Percentiles rank a stretch among this genome's conserved stretches.
These are phyloP conservation scores for Dentiscutata heterogama DNA, from an alignment of 371 early-diverging fungal species.

Conservation along the genomic window DNA sequence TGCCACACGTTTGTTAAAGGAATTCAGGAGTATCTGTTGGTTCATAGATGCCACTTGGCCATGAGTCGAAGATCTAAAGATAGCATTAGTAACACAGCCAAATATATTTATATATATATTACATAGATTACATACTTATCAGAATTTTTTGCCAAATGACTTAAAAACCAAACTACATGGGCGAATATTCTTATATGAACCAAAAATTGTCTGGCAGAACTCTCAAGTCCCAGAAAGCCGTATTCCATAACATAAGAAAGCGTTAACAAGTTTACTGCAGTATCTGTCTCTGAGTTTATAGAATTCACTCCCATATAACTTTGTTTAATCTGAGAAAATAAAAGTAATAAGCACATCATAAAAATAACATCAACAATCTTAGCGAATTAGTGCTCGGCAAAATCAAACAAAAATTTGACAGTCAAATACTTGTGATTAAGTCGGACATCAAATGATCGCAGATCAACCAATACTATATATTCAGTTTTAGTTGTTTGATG, in stretches of 20 bases:
- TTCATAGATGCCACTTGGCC: constrained; percentile 47
- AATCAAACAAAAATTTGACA: too few relatives aligned
- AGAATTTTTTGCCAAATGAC: constrained; percentile 52
- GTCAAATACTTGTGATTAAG: too few relatives aligned
- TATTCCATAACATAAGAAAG: constrained; percentile 51
- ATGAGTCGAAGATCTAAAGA: neutral
- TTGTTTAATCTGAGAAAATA: constrained; percentile 50
- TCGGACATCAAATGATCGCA: too few relatives aligned
- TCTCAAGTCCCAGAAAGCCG: constrained; percentile 37
- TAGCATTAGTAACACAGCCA: neutral
- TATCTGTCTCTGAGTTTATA: constrained; percentile 50
- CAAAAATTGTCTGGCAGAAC: constrained; percentile 50
- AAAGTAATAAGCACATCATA: neutral
- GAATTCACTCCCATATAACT: constrained; percentile 52
- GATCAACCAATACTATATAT: too few relatives aligned
- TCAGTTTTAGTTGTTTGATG: too few relatives aligned
- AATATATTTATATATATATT: neutral
- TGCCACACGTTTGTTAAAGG: constrained; percentile 53
- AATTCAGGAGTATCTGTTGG: constrained; percentile 53
- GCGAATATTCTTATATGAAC: constrained; percentile 58
- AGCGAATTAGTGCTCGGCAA: too few relatives aligned
- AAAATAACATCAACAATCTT: neutral
- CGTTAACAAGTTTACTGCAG: constrained; percentile 52
- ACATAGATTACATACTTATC: constrained; percentile 52
- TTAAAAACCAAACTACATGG: constrained; percentile 61